A percentile compares a stretch with the other conserved stretches of the same genome.
These are phyloP conservation scores for Phlyctochytrium bullatum DNA, from an alignment of 192 early-diverging fungal species.

Conservation along the genomic window DNA sequence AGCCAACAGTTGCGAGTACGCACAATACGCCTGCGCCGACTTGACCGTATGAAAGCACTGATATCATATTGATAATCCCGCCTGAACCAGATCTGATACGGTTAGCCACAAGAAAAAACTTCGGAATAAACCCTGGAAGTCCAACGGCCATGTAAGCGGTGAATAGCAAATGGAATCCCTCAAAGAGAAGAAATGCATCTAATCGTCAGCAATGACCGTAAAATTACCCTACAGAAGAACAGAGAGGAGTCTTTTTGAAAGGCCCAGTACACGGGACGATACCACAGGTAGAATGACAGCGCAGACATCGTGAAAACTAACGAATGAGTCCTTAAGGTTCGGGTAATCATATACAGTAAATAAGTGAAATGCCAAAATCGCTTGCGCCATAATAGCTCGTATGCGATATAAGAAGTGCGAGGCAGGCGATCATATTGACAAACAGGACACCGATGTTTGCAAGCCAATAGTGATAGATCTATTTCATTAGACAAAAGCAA, in stretches of 20 bases:
- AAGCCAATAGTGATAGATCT: constrained; percentile 75
- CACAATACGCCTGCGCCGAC: constrained; percentile 27
- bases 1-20: constrained; percentile 52
- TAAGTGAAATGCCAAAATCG: constrained; percentile 60
- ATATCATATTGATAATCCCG: constrained; percentile 77
- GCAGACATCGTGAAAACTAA: constrained; percentile 67
- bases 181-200: constrained; percentile 82
- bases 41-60: constrained; percentile 51
- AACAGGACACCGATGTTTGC: constrained; percentile 66
- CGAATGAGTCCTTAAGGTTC: not conserved
- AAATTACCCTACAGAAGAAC: constrained; percentile 56
- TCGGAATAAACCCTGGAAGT: constrained; percentile 74
- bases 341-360: not conserved
- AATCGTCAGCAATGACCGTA: not conserved
- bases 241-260: constrained; percentile 84
- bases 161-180: constrained; percentile 79
- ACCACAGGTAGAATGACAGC: constrained; percentile 82
- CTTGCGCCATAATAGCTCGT: constrained; percentile 61
- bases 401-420: constrained; percentile 70
- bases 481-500: constrained; percentile 12
- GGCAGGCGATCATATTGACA: constrained; percentile 76
- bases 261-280: constrained; percentile 83
- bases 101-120: too few species aligned
- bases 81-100: constrained; percentile 78
- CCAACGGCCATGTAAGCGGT: constrained; percentile 84